These are phyloP conservation scores for Stachybotrys chartarum DNA, from an alignment of 2,329 filamentous ascomycete genomes.

Conservation along the genomic window DNA sequence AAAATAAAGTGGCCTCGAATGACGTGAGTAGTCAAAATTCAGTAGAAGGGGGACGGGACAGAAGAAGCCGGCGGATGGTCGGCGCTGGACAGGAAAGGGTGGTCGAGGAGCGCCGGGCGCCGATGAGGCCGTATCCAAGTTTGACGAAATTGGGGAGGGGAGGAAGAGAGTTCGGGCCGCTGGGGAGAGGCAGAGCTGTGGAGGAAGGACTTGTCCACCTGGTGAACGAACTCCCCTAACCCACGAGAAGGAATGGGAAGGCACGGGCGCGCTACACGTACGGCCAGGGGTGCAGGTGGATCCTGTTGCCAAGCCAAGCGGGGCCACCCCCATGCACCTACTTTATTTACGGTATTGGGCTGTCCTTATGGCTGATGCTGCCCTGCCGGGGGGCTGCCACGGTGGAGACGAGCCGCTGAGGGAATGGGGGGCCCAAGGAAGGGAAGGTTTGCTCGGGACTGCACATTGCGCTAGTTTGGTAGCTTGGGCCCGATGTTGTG, in stretches of 20 bases:
- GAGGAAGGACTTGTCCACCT: conserved; percentile 30
- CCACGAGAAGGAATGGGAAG: conserved; percentile 27
- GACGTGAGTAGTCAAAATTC: not conserved
- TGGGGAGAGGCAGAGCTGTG: conserved; percentile 30
- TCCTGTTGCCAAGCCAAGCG: not conserved
- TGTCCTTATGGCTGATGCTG: not conserved
- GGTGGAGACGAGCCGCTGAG: not conserved
- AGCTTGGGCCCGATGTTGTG: no score
- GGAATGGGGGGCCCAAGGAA: no score
- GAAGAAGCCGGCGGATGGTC: conserved; percentile 3
- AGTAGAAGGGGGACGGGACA: conserved; percentile 2
- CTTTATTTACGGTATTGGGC: not conserved
- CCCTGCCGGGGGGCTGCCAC: not conserved
- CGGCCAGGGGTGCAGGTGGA: conserved; percentile 8
- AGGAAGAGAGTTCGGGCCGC: conserved; percentile 28
- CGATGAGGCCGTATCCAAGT: conserved; percentile 22
- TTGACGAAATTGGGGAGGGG: conserved; percentile 24
- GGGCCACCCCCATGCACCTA: not conserved
- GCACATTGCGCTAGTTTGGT: no score
- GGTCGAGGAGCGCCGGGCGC: conserved; percentile 10
- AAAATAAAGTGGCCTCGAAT: not conserved
- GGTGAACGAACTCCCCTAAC: conserved; percentile 34
- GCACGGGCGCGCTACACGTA: conserved; percentile 25
- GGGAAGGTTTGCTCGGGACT: no score
- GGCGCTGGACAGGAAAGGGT: conserved; percentile 4